Evolutionary conservation across 1,284 basidiomycete species (phyloP).

Genomic region (Apiotrichum veenhuisii): DNA sequence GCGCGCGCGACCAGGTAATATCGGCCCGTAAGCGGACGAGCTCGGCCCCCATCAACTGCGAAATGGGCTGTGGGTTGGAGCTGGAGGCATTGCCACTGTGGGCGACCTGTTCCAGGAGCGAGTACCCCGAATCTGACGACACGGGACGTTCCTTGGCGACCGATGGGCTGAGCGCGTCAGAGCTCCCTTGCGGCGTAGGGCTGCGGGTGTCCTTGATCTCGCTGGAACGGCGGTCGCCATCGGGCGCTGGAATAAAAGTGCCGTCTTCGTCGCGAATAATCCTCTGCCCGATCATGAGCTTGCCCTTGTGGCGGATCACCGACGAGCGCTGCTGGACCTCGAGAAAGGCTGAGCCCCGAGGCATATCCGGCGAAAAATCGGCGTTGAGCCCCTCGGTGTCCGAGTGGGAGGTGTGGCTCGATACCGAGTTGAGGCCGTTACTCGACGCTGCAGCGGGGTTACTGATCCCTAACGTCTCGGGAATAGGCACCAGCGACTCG

Average conservation of each 20-base stretch:
- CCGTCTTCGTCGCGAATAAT: slow-evolving; percentile 58
- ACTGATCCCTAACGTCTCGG: not conserved
- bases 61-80: not conserved
- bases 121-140: not conserved
- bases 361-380: not conserved
- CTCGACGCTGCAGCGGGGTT: not conserved
- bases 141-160: not conserved
- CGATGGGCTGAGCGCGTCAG: not conserved
- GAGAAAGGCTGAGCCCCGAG: slow-evolving; percentile 7
- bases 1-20: slow-evolving; percentile 3
- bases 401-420: not conserved
- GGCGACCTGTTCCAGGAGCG: not conserved
- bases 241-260: slow-evolving; percentile 44
- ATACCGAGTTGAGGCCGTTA: not conserved
- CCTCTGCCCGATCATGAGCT: slow-evolving; percentile 64
- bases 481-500: slow-evolving; percentile 56
- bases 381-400: not conserved
- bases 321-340: slow-evolving; percentile 12
- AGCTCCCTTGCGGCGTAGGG: not conserved
- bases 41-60: not conserved
- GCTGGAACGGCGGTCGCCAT: not conserved
- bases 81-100: no score
- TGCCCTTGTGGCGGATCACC: slow-evolving; percentile 53
- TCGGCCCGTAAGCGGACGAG: slow-evolving; percentile 1
- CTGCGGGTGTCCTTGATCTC: not conserved